Conservation (phyloP, 768 basidiomycete species). For the Scleroderma citrinum region DNA sequence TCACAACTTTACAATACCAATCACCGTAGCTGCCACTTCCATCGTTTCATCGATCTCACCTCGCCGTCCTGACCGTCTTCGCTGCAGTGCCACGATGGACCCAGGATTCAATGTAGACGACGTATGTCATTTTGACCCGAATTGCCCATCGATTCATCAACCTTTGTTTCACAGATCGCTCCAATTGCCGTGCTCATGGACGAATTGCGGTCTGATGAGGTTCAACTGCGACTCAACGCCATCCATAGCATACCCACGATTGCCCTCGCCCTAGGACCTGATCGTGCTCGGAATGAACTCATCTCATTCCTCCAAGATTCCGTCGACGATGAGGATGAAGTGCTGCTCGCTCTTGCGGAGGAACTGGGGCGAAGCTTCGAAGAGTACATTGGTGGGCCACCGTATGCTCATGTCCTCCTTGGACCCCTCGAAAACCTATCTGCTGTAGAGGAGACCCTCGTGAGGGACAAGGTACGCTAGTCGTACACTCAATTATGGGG, state of each 20-base stretch:
- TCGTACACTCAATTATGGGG: neutral
- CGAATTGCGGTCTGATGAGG: conserved; percentile 96
- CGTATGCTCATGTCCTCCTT: conserved; percentile 80
- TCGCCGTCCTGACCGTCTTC: neutral
- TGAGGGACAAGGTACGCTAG: conserved; percentile 82
- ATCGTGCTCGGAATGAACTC: conserved; percentile 92
- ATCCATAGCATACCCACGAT: conserved; percentile 98
- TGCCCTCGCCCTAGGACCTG: conserved; percentile 90
- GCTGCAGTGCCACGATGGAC: conserved; percentile 47
- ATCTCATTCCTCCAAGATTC: conserved; percentile 97
- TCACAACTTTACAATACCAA: conserved; percentile 1
- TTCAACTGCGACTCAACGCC: conserved; percentile 91
- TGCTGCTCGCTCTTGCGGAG: conserved; percentile 90
- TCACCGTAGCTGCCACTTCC: neutral
- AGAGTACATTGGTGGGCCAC: conserved; percentile 89
- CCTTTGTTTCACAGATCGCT: conserved; percentile 53
- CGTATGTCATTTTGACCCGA: conserved; percentile 36
- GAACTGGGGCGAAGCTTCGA: conserved; percentile 90
- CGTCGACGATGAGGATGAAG: conserved; percentile 99
- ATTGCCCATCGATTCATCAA: conserved; percentile 12
- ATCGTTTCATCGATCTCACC: neutral
- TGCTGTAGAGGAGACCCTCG: conserved; percentile 95
- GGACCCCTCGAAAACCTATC: conserved; percentile 94
- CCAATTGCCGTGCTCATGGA: conserved; percentile 98
- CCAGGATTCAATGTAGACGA: conserved; percentile 61